Evolutionary conservation across 371 early-diverging fungal species (phyloP), one percentile per base, ranked within the genome.

Genomic region (Fennellomyces sp.): DNA sequence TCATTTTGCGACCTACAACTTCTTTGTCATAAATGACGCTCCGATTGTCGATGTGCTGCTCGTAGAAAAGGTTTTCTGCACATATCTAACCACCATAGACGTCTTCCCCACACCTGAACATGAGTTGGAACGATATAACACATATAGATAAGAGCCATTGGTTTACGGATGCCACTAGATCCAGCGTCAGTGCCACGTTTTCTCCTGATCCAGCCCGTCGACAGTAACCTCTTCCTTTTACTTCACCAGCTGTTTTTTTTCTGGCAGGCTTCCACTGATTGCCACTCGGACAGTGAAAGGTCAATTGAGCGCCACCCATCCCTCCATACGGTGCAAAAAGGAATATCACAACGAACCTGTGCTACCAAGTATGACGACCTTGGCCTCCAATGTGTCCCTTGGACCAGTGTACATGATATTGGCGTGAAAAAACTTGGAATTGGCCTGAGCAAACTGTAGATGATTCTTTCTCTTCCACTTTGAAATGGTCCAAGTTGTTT

Each of bases 31-130:
- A 67, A 89, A 89, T 19, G 87, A 85, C 5, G 88, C 90, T 27
- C 90, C 90, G 49, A 89, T 86, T 27, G 90, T 89, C 29, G 88
- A 87, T n/a, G 85, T 81, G 47, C 83, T 83, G 64, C 83, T 84
- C 54, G 81, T 77, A 25, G 88, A 81, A 65, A 89, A 89, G 10
- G 88, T 85, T 54, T 83, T 87, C 69, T 88, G 81, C 27, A 88
- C 83, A 68, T 86, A 89, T 56, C 90, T 72, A 25, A 85, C 78
- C 7, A 87, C 88, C 21, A 89, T 81, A 39, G 90, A 89, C 17
- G 90, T 88, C 66, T 89, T 89, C 45, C 90, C 90, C 56, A 89
- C 89, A 53, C 85, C 89, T 65, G 63, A 19, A 49, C 83, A 74
- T 48, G 11, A 59, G 10, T 28, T 35, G 7, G 45, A 42, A 28